Evolutionary conservation across 371 early-diverging fungal species (phyloP).

Genomic region (Mucor lusitanicus): DNA sequence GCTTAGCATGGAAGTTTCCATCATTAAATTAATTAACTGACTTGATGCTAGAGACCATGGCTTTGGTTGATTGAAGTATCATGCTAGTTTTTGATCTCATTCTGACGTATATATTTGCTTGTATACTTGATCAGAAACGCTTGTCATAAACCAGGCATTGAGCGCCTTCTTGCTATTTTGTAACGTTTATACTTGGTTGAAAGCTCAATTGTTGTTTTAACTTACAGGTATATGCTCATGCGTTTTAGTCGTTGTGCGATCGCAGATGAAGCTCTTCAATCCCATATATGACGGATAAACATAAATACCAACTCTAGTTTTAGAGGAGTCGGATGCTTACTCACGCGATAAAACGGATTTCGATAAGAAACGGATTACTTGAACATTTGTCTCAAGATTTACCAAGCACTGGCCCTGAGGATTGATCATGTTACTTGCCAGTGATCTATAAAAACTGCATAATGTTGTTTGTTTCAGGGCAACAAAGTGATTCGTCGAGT

Average conservation of each 20-base stretch:
- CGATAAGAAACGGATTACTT: neutral
- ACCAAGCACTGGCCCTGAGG: neutral
- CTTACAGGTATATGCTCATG: too few relatives aligned
- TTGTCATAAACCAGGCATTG: neutral
- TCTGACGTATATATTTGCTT: neutral
- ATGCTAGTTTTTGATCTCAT: neutral
- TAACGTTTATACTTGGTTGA: too few relatives aligned
- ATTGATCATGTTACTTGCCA: neutral
- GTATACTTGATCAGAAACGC: neutral
- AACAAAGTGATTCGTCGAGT: neutral
- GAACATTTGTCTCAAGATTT: neutral
- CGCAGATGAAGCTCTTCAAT: too few relatives aligned
- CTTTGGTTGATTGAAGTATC: neutral
- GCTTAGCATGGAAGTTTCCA: neutral
- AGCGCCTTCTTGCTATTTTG: neutral
- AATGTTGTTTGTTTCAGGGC: neutral
- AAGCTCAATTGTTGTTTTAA: too few relatives aligned
- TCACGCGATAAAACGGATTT: too few relatives aligned
- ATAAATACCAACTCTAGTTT: too few relatives aligned
- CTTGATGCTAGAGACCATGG: neutral
- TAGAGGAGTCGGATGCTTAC: too few relatives aligned
- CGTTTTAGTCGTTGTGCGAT: too few relatives aligned
- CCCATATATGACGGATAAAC: too few relatives aligned
- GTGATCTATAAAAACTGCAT: neutral
- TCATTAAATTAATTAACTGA: neutral